These are phyloP conservation scores for Dicorynia guianensis DNA, from an alignment of 306 rosid genomes.

Conservation along the genomic window DNA sequence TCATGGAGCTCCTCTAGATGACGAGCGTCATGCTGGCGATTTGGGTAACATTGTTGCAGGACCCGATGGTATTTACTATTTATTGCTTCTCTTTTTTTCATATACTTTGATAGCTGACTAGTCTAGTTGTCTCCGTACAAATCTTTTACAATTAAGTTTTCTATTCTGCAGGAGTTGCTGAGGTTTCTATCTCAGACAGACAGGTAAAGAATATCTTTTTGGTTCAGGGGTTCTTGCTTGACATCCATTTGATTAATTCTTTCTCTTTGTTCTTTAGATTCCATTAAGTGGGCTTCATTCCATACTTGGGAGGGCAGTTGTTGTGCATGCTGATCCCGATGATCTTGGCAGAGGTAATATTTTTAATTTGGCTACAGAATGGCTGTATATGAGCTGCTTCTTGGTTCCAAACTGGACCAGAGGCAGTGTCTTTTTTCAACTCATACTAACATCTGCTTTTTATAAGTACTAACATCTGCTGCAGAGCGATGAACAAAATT, in stretches of 20 bases:
- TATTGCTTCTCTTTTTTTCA: not conserved
- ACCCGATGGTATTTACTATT: slow-evolving; percentile 66
- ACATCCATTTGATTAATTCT: slow-evolving; percentile 1
- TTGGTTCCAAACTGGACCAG: slow-evolving; percentile 9
- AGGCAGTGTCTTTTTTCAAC: slow-evolving; percentile 6
- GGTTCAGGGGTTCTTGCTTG: not conserved
- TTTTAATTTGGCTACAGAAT: slow-evolving; percentile 19
- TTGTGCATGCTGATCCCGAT: slow-evolving; percentile 82
- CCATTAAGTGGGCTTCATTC: slow-evolving; percentile 68
- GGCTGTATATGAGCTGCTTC: slow-evolving; percentile 8
- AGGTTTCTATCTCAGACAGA: slow-evolving; percentile 64
- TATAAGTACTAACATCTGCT: not conserved
- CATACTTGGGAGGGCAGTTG: slow-evolving; percentile 70
- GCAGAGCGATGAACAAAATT: not conserved
- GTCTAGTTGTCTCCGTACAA: slow-evolving; percentile 18
- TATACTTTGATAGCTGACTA: slow-evolving; percentile 2
- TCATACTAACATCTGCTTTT: not conserved
- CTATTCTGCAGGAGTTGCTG: slow-evolving; percentile 68
- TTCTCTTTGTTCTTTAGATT: slow-evolving; percentile 45
- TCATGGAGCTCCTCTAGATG: slow-evolving; percentile 72
- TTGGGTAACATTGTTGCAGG: slow-evolving; percentile 80
- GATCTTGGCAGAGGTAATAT: slow-evolving; percentile 75
- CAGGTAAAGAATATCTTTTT: slow-evolving; percentile 43
- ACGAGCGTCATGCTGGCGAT: slow-evolving; percentile 84
- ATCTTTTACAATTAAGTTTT: not conserved